Evolutionary conservation across 768 basidiomycete genomes (phyloP), one percentile per base, ranked within the genome.

Genomic region (Gelatoporia subvermispora): DNA sequence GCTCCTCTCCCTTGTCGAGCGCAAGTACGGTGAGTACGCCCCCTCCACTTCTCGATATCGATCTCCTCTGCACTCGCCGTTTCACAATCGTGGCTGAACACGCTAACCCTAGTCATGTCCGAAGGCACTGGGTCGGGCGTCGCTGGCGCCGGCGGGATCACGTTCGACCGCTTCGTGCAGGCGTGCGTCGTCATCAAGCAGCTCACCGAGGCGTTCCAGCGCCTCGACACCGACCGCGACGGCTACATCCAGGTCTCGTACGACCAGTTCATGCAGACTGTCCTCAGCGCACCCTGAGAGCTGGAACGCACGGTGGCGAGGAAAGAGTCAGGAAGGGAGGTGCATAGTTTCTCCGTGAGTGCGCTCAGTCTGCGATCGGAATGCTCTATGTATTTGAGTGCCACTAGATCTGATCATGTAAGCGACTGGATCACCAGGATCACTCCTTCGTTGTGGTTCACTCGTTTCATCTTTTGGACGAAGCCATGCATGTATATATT

Each of bases 131-230:
- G 70, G 7, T 47, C 47, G 9, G 45, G 44, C 37, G 50, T 43
- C 21, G 50, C 51, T 34, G 63, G 71, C 2, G 52, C 55, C n/a
- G 68, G 75, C 1, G 87, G 87, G 0, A 88, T 92, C 69, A 77
- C 82, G 4, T 92, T 92, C 59, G 90, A 91, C 64, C 84, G 88
- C 54, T 92, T 92, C 71, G 85, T 92, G 21, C 79, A 88, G 47
- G 87, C 86, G 20, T 92, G 89, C 57, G 89, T 93, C 49, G 84
- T 81, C 10, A 76, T 89, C 51, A 88, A 85, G 69, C 85, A 88
- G 62, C 71, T 88, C 55, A 79, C 76, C 34, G 88, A 91, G 67
- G 65, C 78, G 28, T 90, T 90, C 72, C 72, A 73, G 48, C 64
- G 72, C 40, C 71, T 84, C 43, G 88, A 91, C 54, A 72, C 75